Base-by-base conservation (phyloP, 163 green algal genomes). In the Prototheca wickerhamii region DNA sequence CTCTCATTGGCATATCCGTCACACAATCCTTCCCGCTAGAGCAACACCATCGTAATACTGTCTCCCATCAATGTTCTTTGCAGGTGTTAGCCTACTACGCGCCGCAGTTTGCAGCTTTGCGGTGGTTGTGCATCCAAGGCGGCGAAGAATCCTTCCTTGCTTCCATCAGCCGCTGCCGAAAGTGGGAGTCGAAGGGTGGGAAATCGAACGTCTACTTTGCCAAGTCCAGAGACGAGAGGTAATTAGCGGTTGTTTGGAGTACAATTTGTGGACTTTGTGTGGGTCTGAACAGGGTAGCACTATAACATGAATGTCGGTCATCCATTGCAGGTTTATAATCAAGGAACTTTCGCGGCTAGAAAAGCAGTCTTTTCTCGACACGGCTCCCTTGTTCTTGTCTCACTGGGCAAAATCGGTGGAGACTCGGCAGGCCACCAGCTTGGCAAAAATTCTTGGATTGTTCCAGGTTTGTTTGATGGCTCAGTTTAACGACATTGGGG, bases 141-240 rank as follows among this genome's bases (percentile, higher is more conserved):
- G 88, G 86, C 8, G 82, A 94, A 58, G 66, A 61, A 0, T 77
- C 82, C 1, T 95, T 86, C 67, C 50, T 91, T 30, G 77, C 83
- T 18, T 86, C 76, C 58, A 69, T 96, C 55, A 84, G 68, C 28
- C 61, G 74, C 30, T 88, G 73, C 64, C 56, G 64, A 32, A 83
- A 80, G 65, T 98, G 92, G 92, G 70, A 84, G n/a, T 76, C 83
- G 10, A 73, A 76, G n/a, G 93, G 92, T 17, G 93, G 93, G 63
- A 96, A 96, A 72, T 88, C 75, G 30, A 83, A 85, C 25, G 84
- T 87, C 2, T 98, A 93, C 74, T 98, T 98, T 79, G 92, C 91
- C 30, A 96, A 96, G 70, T 95, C 85, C 4, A 65, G 71, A 4
- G 91, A 98, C 74, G 91, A 97, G 67, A 82, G 91, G 29, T 74